These are phyloP conservation scores for Lachnellula suecica DNA, from an alignment of 2,329 filamentous ascomycete genomes.

Conservation along the genomic window DNA sequence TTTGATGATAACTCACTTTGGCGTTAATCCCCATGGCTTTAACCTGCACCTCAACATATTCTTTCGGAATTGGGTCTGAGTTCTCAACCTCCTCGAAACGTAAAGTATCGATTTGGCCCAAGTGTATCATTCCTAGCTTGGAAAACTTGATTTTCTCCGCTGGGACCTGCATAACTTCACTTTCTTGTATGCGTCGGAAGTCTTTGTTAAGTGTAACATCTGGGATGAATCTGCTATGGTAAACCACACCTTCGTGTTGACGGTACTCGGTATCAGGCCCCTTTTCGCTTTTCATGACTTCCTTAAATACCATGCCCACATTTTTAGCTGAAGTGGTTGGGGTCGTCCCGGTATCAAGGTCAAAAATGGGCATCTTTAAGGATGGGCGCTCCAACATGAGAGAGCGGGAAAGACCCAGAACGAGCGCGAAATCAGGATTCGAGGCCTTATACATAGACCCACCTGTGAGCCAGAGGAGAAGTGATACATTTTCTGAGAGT, in stretches of 20 bases:
- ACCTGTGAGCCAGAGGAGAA: background rate
- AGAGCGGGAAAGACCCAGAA: constrained; percentile 3
- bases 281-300: background rate
- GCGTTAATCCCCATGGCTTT: background rate
- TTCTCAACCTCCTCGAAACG: background rate
- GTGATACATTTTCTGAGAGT: background rate
- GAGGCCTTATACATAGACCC: background rate
- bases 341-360: constrained; percentile 7
- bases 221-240: constrained; percentile 3
- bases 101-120: constrained; percentile 12
- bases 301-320: background rate
- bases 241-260: background rate
- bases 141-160: constrained; percentile 6
- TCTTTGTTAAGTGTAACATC: constrained; percentile 18
- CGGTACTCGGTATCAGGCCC: background rate
- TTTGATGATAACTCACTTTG: background rate
- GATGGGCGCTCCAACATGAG: constrained; percentile 4
- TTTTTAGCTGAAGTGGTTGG: background rate
- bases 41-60: background rate
- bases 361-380: constrained; percentile 4
- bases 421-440: background rate
- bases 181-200: constrained; percentile 18
- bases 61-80: background rate
- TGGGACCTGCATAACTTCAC: constrained; percentile 5
- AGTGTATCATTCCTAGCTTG: constrained; percentile 16